phyloP scores from a whole-genome alignment of 2,329 filamentous ascomycete species.

The Dactylonectria macrodidyma region DNA sequence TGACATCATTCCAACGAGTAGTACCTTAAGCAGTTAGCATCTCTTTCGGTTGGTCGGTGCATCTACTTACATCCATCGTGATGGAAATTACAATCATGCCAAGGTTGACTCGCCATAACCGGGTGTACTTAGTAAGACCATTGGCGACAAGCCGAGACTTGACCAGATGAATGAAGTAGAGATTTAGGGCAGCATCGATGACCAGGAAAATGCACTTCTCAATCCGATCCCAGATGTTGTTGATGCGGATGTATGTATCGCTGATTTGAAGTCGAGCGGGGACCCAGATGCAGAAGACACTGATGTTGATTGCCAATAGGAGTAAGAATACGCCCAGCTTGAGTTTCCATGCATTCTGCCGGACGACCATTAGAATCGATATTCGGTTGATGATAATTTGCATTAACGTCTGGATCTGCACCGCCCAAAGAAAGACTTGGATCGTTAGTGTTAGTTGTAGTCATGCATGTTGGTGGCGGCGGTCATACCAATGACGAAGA shows the following conservation, averaged over 20 bases:
- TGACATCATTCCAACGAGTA: slow-evolving; percentile 51
- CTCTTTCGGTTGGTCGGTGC: accelerated
- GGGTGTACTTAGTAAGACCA: slow-evolving; percentile 64
- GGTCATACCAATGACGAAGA: slow-evolving; percentile 41
- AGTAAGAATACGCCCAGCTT: slow-evolving; percentile 61
- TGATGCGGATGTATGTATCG: slow-evolving; percentile 59
- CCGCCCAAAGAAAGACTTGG: slow-evolving; percentile 54
- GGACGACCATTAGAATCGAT: slow-evolving; percentile 61
- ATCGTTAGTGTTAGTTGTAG: not conserved
- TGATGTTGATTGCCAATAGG: slow-evolving; percentile 65
- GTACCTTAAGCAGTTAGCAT: slow-evolving; percentile 37
- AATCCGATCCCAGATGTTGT: slow-evolving; percentile 67
- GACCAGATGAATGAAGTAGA: slow-evolving; percentile 66
- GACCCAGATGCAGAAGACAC: slow-evolving; percentile 69
- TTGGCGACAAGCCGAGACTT: slow-evolving; percentile 61
- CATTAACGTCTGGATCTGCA: slow-evolving; percentile 65
- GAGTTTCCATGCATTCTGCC: slow-evolving; percentile 54
- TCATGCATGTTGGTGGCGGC: not conserved
- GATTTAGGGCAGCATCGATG: slow-evolving; percentile 64
- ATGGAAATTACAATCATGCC: slow-evolving; percentile 51
- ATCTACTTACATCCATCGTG: slow-evolving; percentile 45
- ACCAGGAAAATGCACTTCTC: slow-evolving; percentile 67
- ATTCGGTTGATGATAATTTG: slow-evolving; percentile 72
- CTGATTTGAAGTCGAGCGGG: slow-evolving; percentile 63
- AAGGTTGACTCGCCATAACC: slow-evolving; percentile 56